Base-by-base conservation (phyloP, 768 basidiomycete species). In the Suillus paluster region DNA sequence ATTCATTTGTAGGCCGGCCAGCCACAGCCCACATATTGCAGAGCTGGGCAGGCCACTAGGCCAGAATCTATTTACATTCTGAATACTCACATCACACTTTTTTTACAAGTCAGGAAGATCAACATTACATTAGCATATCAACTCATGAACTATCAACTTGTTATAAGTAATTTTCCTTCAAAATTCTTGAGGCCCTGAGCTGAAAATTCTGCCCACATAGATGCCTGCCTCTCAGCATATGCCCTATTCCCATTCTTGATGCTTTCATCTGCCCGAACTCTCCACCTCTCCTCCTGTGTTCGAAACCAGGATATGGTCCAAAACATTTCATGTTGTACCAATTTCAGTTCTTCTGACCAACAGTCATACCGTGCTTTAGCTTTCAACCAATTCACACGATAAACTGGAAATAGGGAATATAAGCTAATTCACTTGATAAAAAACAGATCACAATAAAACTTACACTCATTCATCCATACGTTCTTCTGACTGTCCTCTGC, bases 291-390 rank as follows among this genome's bases (percentile, higher is more conserved):
- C 49, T 25, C 17, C 33, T 25, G 14, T 14, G 14, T 14, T 4
- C 12, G 14, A 30, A 65, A 67, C 27, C 57, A 69, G 33, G 44
- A 17, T 11, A 62, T n/a, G 1, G 65, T 60, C 68, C 68, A 70
- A 8, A 57, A 10, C 65, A 70, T 66, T 52, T 68, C 65, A 60
- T 66, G 49, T 54, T 36, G 30, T 11, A 66, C 34, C 27, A 64
- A 27, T 15, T 39, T 54, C 19, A 64, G 10, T 54, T 70, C 68
- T 41, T 70, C 65, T 10, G 30, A 30, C 30, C 30, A 30, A 30
- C 30, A 6, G 30, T 30, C 6, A 6, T 30, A 30, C 30, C 30
- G 3, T 30, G 30, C 30, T 30, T 30, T 30, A 6, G 30, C 30
- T 30, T 30, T 30, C 30, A 30, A 30, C 49, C 49, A 52, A 23